phyloP scores from a whole-genome alignment of 805 yeast species.

The Kodamaea kaohsiungensis region DNA sequence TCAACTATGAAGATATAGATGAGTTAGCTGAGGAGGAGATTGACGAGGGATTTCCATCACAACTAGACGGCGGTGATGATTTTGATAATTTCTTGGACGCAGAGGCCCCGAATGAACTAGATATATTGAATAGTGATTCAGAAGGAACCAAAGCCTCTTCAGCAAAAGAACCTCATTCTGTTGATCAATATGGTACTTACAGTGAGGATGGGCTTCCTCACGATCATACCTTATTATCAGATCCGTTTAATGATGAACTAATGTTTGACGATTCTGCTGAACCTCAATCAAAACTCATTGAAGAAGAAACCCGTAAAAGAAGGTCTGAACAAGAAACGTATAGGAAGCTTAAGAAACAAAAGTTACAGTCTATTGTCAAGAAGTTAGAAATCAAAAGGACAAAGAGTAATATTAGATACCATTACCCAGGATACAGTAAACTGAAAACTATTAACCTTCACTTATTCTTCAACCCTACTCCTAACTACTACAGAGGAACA shows the following conservation, averaged over 20 bases:
- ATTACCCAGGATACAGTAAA: conserved; percentile 63
- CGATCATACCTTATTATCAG: conserved; percentile 12
- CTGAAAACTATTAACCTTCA: conserved; percentile 64
- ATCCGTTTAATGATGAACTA: conserved; percentile 6
- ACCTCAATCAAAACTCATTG: neutral
- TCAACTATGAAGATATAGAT: conserved; percentile 52
- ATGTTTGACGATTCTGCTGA: conserved; percentile 18
- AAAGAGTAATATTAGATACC: conserved; percentile 39
- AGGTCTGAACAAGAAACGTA: conserved; percentile 20
- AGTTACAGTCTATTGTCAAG: conserved; percentile 28
- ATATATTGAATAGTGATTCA: conserved; percentile 28
- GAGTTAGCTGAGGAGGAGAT: conserved; percentile 60
- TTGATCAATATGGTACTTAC: neutral
- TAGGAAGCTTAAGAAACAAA: conserved; percentile 26
- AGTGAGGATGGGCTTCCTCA: conserved; percentile 16
- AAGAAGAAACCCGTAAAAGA: conserved; percentile 16
- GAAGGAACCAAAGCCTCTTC: neutral
- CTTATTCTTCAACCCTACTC: conserved; percentile 61
- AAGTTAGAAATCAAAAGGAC: conserved; percentile 29
- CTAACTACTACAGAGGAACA: conserved; percentile 54
- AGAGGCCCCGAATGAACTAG: conserved; percentile 28
- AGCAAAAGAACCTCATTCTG: neutral
- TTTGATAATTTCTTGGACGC: conserved; percentile 22
- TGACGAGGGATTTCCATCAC: conserved; percentile 38
- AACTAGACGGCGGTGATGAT: conserved; percentile 19